Evolutionary conservation across 495 filamentous ascomycete species (phyloP).

Genomic region (Tirmania nivea): DNA sequence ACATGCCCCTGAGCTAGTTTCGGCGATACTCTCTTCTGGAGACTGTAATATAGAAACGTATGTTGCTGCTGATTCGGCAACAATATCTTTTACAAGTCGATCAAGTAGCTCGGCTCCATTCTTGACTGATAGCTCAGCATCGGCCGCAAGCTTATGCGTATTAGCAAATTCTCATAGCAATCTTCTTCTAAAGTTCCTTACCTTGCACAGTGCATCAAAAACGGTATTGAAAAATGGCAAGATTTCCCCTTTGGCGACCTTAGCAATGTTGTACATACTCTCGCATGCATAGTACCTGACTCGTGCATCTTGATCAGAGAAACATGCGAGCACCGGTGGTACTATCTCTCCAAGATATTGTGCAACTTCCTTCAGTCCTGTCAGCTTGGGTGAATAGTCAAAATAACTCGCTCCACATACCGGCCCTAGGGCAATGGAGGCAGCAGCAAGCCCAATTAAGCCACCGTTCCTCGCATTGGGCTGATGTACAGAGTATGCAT

Average conservation of each 20-base stretch:
- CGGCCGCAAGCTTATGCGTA: conserved; percentile 56
- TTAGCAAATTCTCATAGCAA: conserved; percentile 1
- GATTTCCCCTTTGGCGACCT: conserved; percentile 92
- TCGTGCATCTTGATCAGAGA: conserved; percentile 91
- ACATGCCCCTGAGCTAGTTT: conserved; percentile 24
- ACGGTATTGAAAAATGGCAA: conserved; percentile 38
- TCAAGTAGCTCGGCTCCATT: conserved; percentile 95
- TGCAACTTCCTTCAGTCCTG: conserved; percentile 45
- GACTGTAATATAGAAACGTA: conserved; percentile 60
- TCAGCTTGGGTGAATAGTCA: conserved; percentile 22
- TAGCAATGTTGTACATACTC: conserved; percentile 99
- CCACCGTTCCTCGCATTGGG: conserved; percentile 94
- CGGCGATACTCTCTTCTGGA: conserved; percentile 25
- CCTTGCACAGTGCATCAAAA: conserved; percentile 93
- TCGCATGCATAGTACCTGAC: conserved; percentile 98
- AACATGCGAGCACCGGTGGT: conserved; percentile 93
- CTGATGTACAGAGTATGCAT: conserved; percentile 92
- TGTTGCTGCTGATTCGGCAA: conserved; percentile 84
- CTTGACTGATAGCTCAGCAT: conserved; percentile 91
- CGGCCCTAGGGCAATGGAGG: conserved; percentile 82
- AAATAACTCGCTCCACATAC: conserved; percentile 35
- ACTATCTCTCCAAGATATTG: conserved; percentile 82
- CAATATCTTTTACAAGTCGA: conserved; percentile 92
- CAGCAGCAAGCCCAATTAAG: conserved; percentile 85
- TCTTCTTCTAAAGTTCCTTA: conserved; percentile 22